These are phyloP conservation scores for Schizophyllum commune DNA, from an alignment of 1,284 basidiomycete genomes.

Conservation along the genomic window DNA sequence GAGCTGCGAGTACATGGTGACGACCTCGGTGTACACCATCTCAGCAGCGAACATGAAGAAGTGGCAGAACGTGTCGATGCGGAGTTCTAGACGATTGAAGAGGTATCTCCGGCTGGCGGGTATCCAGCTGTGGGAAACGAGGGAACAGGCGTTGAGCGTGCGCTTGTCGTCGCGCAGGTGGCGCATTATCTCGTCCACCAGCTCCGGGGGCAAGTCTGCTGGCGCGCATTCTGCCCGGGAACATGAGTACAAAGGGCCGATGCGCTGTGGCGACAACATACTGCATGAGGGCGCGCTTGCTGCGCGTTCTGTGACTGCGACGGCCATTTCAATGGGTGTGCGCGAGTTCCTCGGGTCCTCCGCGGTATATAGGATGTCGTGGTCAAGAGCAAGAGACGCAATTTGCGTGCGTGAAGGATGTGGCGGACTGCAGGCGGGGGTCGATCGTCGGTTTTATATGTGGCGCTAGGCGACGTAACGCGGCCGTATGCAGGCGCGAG, in stretches of 20 bases:
- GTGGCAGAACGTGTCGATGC: background rate
- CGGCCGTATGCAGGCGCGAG: background rate
- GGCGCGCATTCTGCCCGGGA: background rate
- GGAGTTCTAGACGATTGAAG: slow-evolving; percentile 5
- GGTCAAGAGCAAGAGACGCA: background rate
- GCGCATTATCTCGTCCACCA: slow-evolving; percentile 9
- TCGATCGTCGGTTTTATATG: background rate
- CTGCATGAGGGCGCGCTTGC: background rate
- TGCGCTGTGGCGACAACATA: background rate
- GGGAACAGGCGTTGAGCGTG: slow-evolving; percentile 5
- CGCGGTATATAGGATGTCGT: too few relatives aligned
- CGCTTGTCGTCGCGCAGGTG: slow-evolving; percentile 7
- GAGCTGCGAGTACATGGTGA: background rate
- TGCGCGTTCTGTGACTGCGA: background rate
- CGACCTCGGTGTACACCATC: background rate
- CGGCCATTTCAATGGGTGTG: background rate
- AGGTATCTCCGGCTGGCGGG: slow-evolving; percentile 10
- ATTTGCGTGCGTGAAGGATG: background rate
- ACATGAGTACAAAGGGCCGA: background rate
- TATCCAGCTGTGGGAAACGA: slow-evolving; percentile 10
- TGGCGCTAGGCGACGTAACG: background rate
- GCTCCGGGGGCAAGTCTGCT: slow-evolving; percentile 8
- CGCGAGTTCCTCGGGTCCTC: too few relatives aligned
- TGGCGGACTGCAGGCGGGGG: too few relatives aligned
- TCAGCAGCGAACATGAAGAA: background rate